These are phyloP conservation scores for Erythrophleum ivorense DNA, from an alignment of 331 rosid genomes.

Conservation along the genomic window DNA sequence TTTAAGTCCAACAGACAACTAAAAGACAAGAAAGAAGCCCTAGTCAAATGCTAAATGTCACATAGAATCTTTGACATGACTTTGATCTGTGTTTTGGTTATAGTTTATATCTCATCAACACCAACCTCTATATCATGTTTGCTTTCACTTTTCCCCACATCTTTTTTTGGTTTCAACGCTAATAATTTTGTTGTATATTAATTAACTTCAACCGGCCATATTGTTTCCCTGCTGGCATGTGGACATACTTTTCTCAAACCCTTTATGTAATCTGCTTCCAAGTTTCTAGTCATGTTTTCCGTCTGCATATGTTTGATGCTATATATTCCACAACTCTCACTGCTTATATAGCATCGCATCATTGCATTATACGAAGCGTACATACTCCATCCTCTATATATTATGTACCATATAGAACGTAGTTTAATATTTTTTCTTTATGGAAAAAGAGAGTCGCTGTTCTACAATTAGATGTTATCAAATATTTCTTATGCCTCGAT, in stretches of 20 bases:
- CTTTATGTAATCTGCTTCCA: constrained; percentile 1
- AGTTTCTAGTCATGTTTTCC: constrained; percentile 14
- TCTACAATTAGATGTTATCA: neutral
- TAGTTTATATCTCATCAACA: constrained; percentile 34
- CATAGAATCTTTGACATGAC: constrained; percentile 44
- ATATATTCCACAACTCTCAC: neutral
- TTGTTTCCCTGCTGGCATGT: neutral
- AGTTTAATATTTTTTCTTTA: neutral
- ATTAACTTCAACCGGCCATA: neutral
- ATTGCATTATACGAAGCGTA: constrained; percentile 41
- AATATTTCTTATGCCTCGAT: too few species aligned
- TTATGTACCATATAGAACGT: constrained; percentile 1
- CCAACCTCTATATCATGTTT: constrained; percentile 35
- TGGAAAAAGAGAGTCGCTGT: neutral
- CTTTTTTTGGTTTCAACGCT: neutral
- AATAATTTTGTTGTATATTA: neutral
- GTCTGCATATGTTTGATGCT: constrained; percentile 36
- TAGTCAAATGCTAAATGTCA: constrained; percentile 38
- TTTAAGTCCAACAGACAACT: constrained; percentile 33
- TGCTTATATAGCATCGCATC: constrained; percentile 11
- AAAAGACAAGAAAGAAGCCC: constrained; percentile 38
- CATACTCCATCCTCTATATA: neutral
- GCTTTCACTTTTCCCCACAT: constrained; percentile 12
- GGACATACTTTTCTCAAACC: constrained; percentile 14
- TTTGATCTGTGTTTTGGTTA: constrained; percentile 44